phyloP scores from a whole-genome alignment of 2,329 filamentous ascomycete genomes.

The Botrytis tulipae region DNA sequence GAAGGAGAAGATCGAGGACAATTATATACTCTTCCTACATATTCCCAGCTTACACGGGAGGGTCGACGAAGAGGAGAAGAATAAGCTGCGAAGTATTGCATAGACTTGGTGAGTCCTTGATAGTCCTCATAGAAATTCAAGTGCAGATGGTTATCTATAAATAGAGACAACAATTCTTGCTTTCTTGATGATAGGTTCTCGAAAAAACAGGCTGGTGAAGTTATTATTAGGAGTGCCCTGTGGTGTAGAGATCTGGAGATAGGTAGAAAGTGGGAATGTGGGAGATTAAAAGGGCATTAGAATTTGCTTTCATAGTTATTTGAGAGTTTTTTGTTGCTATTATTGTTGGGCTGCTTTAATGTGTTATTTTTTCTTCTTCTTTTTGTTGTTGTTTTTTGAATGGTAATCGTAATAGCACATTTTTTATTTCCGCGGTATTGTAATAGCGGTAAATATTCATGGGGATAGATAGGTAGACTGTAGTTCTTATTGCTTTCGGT shows the following conservation, averaged over 20 bases:
- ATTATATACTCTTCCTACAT: no score
- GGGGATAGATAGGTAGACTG: neutral
- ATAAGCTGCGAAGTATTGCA: no score
- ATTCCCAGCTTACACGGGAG: no score
- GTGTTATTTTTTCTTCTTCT: no score
- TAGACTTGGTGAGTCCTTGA: no score
- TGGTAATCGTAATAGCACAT: neutral
- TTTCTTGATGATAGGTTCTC: neutral
- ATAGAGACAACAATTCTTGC: neutral
- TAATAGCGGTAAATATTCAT: neutral
- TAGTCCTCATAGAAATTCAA: fast-evolving
- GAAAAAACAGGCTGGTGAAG: no score
- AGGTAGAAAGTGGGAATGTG: neutral
- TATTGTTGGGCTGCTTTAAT: no score
- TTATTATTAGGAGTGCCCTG: neutral
- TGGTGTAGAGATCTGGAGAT: neutral
- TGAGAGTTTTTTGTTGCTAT: neutral
- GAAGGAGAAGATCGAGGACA: no score
- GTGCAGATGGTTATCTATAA: neutral
- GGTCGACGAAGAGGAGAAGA: no score
- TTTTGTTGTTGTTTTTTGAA: no score
- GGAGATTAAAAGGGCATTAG: neutral
- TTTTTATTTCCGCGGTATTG: no score
- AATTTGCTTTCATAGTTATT: neutral
- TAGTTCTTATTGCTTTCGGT: fast-evolving